Percentiles rank a stretch among this genome's conserved stretches.
Conservation (phyloP, 495 filamentous ascomycete genomes). For the Oidiodendron maius region DNA sequence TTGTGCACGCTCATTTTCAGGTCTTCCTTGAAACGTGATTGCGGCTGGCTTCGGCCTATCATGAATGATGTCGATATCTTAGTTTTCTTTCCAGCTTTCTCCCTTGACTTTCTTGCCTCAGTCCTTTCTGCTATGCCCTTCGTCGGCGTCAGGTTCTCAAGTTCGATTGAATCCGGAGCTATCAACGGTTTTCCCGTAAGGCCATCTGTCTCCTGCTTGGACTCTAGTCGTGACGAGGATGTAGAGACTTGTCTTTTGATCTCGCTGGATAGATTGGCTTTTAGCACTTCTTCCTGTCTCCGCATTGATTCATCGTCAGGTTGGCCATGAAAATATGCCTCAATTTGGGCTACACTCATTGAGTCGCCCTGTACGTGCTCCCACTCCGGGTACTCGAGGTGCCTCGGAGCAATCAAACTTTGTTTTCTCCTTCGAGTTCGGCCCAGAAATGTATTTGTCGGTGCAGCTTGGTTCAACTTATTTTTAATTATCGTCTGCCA, state of each 20-base stretch:
- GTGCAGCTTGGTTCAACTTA: neutral
- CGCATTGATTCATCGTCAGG: neutral
- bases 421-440: constrained; percentile 11
- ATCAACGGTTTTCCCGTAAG: neutral
- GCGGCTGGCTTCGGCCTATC: no score
- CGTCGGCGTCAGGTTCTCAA: neutral
- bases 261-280: neutral
- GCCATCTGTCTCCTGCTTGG: neutral
- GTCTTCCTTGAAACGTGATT: neutral
- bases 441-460: neutral
- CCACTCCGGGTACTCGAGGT: constrained; percentile 20
- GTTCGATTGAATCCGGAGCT: neutral
- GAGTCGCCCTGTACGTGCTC: constrained; percentile 11
- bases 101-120: neutral
- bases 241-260: neutral
- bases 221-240: neutral
- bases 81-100: neutral
- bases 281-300: neutral
- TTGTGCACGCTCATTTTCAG: neutral
- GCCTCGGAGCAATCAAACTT: constrained; percentile 9
- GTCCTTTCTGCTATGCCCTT: neutral
- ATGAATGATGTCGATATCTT: neutral
- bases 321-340: neutral
- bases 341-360: constrained; percentile 1
- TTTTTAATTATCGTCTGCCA: neutral